Base-by-base conservation (phyloP, 208 protist genomes). In the Phytomonas sp. region DNA sequence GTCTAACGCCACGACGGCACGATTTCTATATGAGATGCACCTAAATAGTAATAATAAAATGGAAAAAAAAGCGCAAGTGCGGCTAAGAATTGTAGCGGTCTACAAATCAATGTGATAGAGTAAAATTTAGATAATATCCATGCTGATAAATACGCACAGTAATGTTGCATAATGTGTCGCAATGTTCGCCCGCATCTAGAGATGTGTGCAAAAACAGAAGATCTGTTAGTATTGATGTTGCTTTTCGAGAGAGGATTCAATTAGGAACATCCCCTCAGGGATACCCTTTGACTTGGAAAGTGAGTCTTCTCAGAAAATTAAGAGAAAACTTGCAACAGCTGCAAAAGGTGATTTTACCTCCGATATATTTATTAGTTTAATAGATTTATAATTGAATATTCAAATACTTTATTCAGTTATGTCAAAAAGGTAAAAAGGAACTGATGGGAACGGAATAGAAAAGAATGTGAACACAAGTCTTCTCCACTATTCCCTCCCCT, bases 1-100 rank as follows among this genome's bases (percentile, higher is more conserved):
- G 15, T 68, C 56, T 60, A 20, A 9, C 2, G 67, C 51, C 20
- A 71, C 51, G 67, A 64, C 11, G 51, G 69, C 60, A 0, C 36
- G 17, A 51, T 33, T 34, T 31, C 59, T 63, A 69, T 26, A 30
- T 28, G 31, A 74, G n/a, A 74, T 37, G 20, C 26, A 68, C 33
- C 32, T 71, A 32, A 34, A 71, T 2, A 70, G 59, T 29, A 34
- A 56, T 60, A 30, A 40, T 34, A 30, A 28, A 28, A 34, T 36
- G 5, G 32, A 0, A 62, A 36, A 60, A 56, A 51, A 28, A 4
- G 13, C 61, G 9, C 15, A 68, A n/a, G 23, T 30, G 23, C 2
- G 17, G 33, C 5, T 28, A 56, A 17, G 29, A 66, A 23, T n/a
- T 9, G 4, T 26, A 56, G 20, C 46, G 1, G 23, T 7, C 46